phyloP scores from a whole-genome alignment of 1,139 yeast species.

The Yamadazyma triangularis region DNA sequence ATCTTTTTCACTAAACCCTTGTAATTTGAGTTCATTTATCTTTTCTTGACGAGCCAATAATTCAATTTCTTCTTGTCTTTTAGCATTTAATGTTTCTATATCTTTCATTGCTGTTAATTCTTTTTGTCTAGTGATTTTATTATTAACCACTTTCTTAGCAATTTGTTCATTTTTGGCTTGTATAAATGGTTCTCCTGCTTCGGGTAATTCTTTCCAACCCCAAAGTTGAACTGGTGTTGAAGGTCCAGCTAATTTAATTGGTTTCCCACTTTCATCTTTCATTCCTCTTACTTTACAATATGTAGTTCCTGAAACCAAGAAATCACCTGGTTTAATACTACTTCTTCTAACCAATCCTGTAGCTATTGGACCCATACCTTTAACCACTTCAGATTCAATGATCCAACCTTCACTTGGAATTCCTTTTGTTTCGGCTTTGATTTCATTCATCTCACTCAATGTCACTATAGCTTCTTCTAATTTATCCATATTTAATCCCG shows the following conservation, averaged over 20 bases:
- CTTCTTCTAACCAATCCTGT: conserved; percentile 84
- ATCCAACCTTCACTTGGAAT: conserved; percentile 81
- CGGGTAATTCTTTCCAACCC: conserved; percentile 95
- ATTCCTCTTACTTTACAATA: conserved; percentile 85
- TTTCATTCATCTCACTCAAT: conserved; percentile 76
- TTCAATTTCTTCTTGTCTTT: conserved; percentile 42
- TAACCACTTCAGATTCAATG: conserved; percentile 77
- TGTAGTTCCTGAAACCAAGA: conserved; percentile 79
- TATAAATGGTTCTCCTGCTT: conserved; percentile 81
- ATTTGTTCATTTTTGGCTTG: conserved; percentile 69
- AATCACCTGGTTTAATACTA: conserved; percentile 60
- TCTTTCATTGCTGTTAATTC: conserved; percentile 60
- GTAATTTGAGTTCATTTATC: conserved; percentile 50
- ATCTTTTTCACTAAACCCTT: conserved; percentile 50
- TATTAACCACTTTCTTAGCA: conserved; percentile 72
- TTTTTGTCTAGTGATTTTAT: conserved; percentile 53
- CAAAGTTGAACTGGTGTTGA: conserved; percentile 87
- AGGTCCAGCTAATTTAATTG: conserved; percentile 69
- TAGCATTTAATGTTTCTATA: conserved; percentile 66
- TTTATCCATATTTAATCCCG: conserved; percentile 79
- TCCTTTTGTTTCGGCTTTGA: conserved; percentile 57
- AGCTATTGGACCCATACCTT: conserved; percentile 83
- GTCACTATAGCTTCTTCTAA: conserved; percentile 87
- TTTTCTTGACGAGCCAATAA: conserved; percentile 48
- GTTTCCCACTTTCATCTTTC: conserved; percentile 68